phyloP scores from a whole-genome alignment of 2,329 filamentous ascomycete genomes.

The Penicillium sp. region DNA sequence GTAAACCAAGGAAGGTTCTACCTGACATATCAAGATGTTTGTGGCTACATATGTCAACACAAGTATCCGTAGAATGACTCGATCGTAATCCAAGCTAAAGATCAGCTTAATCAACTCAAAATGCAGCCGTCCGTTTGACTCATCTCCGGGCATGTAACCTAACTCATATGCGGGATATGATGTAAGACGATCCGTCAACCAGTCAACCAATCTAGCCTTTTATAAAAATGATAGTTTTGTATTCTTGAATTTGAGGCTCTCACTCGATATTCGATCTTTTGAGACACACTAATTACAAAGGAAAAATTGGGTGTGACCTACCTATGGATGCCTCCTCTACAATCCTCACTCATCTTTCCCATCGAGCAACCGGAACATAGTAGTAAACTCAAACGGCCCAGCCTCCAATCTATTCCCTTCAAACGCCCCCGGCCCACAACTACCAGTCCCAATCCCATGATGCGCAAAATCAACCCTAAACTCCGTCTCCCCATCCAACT shows the following conservation, averaged over 20 bases:
- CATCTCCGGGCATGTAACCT: too few relatives aligned
- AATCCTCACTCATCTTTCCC: neutral
- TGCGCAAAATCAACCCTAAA: constrained; percentile 41
- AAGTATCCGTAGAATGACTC: too few relatives aligned
- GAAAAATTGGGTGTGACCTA: too few relatives aligned
- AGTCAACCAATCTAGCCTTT: neutral
- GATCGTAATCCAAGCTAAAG: too few relatives aligned
- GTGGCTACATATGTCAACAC: too few relatives aligned
- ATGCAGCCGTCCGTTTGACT: too few relatives aligned
- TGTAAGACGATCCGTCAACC: too few relatives aligned
- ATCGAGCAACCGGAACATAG: constrained; percentile 22
- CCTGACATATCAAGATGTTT: too few relatives aligned
- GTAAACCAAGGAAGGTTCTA: too few relatives aligned
- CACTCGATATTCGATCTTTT: neutral
- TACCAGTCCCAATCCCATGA: constrained; percentile 39
- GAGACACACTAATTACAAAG: neutral
- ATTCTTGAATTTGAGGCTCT: neutral
- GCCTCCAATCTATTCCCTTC: constrained; percentile 32
- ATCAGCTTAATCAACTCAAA: too few relatives aligned
- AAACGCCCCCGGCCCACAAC: constrained; percentile 36
- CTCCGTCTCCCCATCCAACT: constrained; percentile 31
- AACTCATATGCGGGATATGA: too few relatives aligned
- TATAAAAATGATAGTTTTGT: neutral
- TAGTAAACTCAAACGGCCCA: constrained; percentile 36
- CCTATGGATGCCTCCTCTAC: too few relatives aligned